A percentile compares a stretch with the other conserved stretches of the same genome.
These are phyloP conservation scores for Pouteria glomerata DNA, from an alignment of 148 eudicot genomes.

Conservation along the genomic window DNA sequence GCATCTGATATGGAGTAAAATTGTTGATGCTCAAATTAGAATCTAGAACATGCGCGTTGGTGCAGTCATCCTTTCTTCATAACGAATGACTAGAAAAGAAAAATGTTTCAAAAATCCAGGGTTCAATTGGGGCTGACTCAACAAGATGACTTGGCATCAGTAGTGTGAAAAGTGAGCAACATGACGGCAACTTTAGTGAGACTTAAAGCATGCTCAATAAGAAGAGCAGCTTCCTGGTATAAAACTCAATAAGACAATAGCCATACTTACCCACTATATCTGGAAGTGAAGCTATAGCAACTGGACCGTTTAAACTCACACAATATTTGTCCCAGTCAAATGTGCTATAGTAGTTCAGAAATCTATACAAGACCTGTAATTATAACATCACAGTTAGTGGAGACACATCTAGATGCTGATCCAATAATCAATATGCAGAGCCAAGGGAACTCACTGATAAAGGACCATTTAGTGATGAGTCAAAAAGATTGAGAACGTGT, in stretches of 20 bases:
- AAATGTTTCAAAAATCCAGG: no score
- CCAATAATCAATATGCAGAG: background rate
- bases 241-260: background rate
- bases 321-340: conserved; percentile 49
- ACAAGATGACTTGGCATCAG: background rate
- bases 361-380: conserved; percentile 43
- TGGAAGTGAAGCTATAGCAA: conserved; percentile 34
- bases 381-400: background rate
- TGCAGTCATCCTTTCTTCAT: no score
- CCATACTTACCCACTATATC: conserved; percentile 31
- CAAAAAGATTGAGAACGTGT: conserved; percentile 39
- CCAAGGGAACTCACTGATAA: conserved; percentile 32
- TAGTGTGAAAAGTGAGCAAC: background rate
- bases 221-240: background rate
- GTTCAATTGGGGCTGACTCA: background rate
- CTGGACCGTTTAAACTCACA: conserved; percentile 35
- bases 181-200: background rate
- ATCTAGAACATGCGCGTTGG: no score
- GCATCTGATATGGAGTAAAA: background rate
- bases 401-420: background rate
- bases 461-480: conserved; percentile 35
- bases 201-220: background rate
- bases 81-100: no score
- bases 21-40: background rate
- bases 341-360: conserved; percentile 41